Evolutionary conservation across 2,329 filamentous ascomycete species (phyloP).

Genomic region (Hypoxylon sp.): DNA sequence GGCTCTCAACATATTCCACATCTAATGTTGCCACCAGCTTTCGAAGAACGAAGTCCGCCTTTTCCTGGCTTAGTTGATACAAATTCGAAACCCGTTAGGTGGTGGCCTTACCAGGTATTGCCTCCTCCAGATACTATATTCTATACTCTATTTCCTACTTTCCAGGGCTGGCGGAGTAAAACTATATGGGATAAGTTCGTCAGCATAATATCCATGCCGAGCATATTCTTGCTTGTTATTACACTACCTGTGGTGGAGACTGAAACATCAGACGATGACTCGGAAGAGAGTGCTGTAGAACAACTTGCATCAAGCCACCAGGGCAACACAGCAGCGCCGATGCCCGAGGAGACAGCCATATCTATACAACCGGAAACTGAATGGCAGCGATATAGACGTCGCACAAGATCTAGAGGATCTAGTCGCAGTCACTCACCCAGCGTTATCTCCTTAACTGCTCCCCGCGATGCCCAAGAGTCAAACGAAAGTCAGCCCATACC

Average conservation of each 20-base stretch:
- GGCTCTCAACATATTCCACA: constrained; percentile 65
- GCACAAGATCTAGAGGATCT: constrained; percentile 58
- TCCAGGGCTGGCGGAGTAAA: constrained; percentile 86
- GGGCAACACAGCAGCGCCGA: constrained; percentile 55
- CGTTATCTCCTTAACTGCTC: constrained; percentile 49
- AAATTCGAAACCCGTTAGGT: constrained; percentile 69
- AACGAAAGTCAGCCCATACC: constrained; percentile 27
- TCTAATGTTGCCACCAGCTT: constrained; percentile 68
- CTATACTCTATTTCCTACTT: constrained; percentile 86
- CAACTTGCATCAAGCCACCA: constrained; percentile 49
- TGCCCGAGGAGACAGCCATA: constrained; percentile 56
- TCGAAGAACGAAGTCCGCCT: constrained; percentile 61
- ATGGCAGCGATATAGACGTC: constrained; percentile 72
- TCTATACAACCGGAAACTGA: constrained; percentile 64
- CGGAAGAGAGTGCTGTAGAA: constrained; percentile 57
- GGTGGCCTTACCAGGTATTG: constrained; percentile 86
- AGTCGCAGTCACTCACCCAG: constrained; percentile 54
- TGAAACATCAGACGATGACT: constrained; percentile 67
- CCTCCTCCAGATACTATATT: constrained; percentile 80
- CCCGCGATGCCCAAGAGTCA: constrained; percentile 32
- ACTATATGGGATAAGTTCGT: constrained; percentile 86
- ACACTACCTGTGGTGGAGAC: constrained; percentile 93
- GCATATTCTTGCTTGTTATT: constrained; percentile 89
- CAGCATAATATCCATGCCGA: constrained; percentile 87
- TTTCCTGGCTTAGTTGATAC: constrained; percentile 62